Evolutionary conservation across 2,329 filamentous ascomycete species (phyloP).

Genomic region (Trichoderma sp.): DNA sequence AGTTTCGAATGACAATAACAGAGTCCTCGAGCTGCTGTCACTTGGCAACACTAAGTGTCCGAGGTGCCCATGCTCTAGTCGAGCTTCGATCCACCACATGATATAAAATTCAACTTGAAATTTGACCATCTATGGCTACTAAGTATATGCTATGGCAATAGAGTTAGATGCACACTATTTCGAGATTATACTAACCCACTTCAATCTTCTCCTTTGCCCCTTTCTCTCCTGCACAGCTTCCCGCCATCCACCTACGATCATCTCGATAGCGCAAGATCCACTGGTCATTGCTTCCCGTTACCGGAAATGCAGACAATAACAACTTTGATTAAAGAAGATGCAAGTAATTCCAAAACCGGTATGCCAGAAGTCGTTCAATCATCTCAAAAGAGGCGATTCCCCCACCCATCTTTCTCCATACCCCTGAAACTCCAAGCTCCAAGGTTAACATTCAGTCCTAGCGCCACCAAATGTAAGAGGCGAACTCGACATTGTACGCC

Average conservation of each 20-base stretch:
- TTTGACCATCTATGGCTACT: neutral
- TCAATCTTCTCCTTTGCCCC: neutral
- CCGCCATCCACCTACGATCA: neutral
- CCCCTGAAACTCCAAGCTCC: neutral
- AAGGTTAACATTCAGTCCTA: neutral
- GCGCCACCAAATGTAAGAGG: neutral
- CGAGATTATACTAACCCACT: neutral
- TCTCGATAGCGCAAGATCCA: neutral
- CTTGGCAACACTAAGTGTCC: neutral
- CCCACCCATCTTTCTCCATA: neutral
- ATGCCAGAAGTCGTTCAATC: neutral
- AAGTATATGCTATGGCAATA: neutral
- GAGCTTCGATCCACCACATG: neutral
- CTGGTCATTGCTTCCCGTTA: constrained; percentile 4
- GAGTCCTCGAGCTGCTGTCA: neutral
- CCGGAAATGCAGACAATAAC: neutral
- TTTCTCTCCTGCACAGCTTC: neutral
- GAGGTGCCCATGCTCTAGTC: neutral
- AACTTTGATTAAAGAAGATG: neutral
- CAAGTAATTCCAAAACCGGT: constrained; percentile 3
- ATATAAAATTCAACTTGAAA: neutral
- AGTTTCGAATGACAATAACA: neutral
- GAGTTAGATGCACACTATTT: neutral
- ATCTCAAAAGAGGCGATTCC: neutral
- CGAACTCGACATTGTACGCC: neutral